Evolutionary conservation across 768 basidiomycete genomes (phyloP).

Genomic region (Agrocybe praecox): DNA sequence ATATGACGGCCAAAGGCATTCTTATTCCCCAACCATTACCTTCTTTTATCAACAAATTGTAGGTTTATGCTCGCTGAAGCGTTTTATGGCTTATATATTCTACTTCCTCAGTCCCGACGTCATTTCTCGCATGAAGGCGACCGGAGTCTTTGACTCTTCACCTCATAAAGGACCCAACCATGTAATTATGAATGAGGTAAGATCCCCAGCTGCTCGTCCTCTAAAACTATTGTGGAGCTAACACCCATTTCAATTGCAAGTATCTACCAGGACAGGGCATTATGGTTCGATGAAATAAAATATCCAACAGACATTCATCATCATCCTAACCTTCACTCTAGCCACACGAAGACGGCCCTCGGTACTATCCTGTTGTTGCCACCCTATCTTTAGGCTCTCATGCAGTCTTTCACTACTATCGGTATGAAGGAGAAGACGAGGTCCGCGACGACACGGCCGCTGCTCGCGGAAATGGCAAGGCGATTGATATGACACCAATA

Average conservation of each 20-base stretch:
- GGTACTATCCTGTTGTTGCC: constrained; percentile 85
- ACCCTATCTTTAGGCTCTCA: constrained; percentile 91
- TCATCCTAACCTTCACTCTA: constrained; percentile 34
- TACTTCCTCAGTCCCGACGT: constrained; percentile 68
- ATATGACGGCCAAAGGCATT: constrained; percentile 66
- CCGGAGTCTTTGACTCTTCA: constrained; percentile 63
- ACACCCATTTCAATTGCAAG: constrained; percentile 30
- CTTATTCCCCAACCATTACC: constrained; percentile 76
- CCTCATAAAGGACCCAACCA: constrained; percentile 82
- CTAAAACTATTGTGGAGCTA: background rate
- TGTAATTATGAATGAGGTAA: constrained; percentile 84
- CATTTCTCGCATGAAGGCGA: constrained; percentile 64
- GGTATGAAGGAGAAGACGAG: constrained; percentile 41
- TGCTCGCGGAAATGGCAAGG: constrained; percentile 39
- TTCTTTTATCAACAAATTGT: constrained; percentile 70
- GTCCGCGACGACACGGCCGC: constrained; percentile 19
- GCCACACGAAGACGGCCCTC: constrained; percentile 93
- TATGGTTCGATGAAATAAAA: constrained; percentile 55
- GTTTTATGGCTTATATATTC: background rate
- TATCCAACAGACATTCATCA: constrained; percentile 2
- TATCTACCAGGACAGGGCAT: constrained; percentile 93
- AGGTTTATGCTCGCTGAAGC: constrained; percentile 23
- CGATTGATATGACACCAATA: constrained; percentile 66
- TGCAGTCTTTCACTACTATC: constrained; percentile 81
- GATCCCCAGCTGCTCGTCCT: constrained; percentile 5